phyloP scores from a whole-genome alignment of 768 basidiomycete species.

The Chalciporus piperatus region DNA sequence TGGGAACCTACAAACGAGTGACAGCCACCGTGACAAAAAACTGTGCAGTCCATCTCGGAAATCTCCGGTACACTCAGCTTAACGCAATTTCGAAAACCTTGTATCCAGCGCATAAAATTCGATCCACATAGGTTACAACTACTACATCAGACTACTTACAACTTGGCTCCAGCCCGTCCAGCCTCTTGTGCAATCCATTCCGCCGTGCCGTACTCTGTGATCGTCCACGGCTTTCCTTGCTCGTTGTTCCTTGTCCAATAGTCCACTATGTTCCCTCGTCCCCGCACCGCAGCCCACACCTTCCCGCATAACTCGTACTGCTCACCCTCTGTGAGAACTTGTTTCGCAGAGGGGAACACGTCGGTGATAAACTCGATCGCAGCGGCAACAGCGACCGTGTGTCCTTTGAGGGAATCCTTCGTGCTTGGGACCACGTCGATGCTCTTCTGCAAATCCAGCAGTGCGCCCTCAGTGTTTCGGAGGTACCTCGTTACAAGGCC shows the following conservation, averaged over 20 bases:
- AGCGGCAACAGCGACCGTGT: conserved; percentile 16
- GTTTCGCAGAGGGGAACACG: conserved; percentile 17
- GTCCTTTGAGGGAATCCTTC: conserved; percentile 11
- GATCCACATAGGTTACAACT: no score
- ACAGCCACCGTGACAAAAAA: conserved; percentile 50
- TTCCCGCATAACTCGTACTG: conserved; percentile 20
- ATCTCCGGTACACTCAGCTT: conserved; percentile 20
- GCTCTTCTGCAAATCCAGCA: conserved; percentile 9
- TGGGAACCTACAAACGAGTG: conserved; percentile 27
- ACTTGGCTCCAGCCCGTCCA: conserved; percentile 1
- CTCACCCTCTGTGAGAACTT: conserved; percentile 9
- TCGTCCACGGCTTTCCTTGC: conserved; percentile 13
- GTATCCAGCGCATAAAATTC: no score
- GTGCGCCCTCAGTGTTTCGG: conserved; percentile 21
- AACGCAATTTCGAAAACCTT: no score
- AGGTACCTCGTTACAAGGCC: conserved; percentile 18
- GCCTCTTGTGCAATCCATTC: conserved; percentile 17
- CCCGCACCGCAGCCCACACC: conserved; percentile 18
- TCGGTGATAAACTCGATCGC: conserved; percentile 22
- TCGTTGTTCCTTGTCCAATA: conserved; percentile 18
- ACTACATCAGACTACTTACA: background rate
- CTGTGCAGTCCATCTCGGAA: conserved; percentile 44
- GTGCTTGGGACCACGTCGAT: conserved; percentile 12
- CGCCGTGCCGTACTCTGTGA: conserved; percentile 12
- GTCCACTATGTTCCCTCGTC: conserved; percentile 11